phyloP scores from a whole-genome alignment of 257 asterid species.

The Scutellaria baicalensis region DNA sequence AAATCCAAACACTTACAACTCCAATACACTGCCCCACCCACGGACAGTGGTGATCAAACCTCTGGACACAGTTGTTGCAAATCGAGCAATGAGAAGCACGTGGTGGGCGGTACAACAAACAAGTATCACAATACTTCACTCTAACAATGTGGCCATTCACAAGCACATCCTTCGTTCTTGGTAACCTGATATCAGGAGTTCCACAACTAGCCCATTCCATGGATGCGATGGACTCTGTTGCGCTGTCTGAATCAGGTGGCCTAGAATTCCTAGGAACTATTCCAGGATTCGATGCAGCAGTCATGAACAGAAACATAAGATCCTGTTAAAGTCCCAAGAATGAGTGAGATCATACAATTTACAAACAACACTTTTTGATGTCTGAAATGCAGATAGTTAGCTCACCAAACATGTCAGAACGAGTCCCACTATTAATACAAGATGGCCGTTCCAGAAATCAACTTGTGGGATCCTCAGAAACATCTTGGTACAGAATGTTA shows the following conservation, averaged over 20 bases:
- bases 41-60: conserved; percentile 97
- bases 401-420: conserved; percentile 62
- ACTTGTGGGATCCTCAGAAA: conserved; percentile 31
- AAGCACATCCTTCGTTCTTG: conserved; percentile 57
- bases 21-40: conserved; percentile 98
- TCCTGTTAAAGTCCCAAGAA: conserved; percentile 35
- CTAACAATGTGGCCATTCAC: conserved; percentile 60
- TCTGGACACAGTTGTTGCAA: conserved; percentile 93
- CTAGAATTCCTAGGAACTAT: conserved; percentile 65
- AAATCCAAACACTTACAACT: conserved; percentile 38
- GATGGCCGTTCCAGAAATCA: conserved; percentile 36
- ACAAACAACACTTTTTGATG: background rate
- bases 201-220: conserved; percentile 50
- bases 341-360: background rate
- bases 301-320: conserved; percentile 65
- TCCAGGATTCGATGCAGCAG: conserved; percentile 77
- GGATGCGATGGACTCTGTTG: conserved; percentile 29
- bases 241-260: conserved; percentile 47
- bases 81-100: conserved; percentile 96
- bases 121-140: conserved; percentile 86
- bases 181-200: conserved; percentile 46
- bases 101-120: conserved; percentile 82
- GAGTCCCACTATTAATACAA: conserved; percentile 42
- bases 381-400: background rate
- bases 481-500: conserved; percentile 58